Percentiles rank a stretch among this genome's conserved stretches.
phyloP scores from a whole-genome alignment of 768 basidiomycete species.

The Lepiota venenata region DNA sequence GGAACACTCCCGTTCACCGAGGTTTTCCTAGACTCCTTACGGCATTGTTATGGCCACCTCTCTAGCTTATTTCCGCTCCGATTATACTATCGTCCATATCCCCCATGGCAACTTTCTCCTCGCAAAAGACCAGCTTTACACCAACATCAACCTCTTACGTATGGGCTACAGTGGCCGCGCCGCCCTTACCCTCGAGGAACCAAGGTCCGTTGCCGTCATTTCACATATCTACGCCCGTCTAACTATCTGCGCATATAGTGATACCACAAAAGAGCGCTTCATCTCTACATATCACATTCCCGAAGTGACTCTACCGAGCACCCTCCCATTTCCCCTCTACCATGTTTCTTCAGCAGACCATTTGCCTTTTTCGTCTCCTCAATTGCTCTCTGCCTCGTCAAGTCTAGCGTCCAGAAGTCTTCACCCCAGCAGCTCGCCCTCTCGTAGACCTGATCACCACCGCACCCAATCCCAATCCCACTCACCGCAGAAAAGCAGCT shows the following conservation, averaged over 20 bases:
- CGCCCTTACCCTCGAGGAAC: slow-evolving; percentile 75
- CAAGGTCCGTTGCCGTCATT: slow-evolving; percentile 42
- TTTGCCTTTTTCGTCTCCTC: slow-evolving; percentile 39
- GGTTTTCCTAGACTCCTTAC: slow-evolving; percentile 44
- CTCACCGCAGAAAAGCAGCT: slow-evolving; percentile 12
- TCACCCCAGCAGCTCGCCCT: slow-evolving; percentile 10
- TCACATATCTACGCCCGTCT: slow-evolving; percentile 2
- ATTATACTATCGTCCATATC: slow-evolving; percentile 81
- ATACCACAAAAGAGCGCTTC: slow-evolving; percentile 80
- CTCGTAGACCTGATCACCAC: slow-evolving; percentile 18
- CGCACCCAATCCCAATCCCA: slow-evolving; percentile 15
- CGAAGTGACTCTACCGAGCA: slow-evolving; percentile 6
- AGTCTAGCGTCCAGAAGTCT: not conserved
- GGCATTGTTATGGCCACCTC: slow-evolving; percentile 81
- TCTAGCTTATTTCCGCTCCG: slow-evolving; percentile 83
- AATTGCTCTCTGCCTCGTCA: slow-evolving; percentile 19
- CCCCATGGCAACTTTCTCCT: slow-evolving; percentile 66
- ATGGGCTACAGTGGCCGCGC: slow-evolving; percentile 79
- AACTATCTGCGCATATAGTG: slow-evolving; percentile 35
- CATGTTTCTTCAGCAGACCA: slow-evolving; percentile 21
- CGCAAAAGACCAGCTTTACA: slow-evolving; percentile 64
- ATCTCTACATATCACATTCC: slow-evolving; percentile 49
- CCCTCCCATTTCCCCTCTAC: slow-evolving; percentile 4
- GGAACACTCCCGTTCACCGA: not conserved
- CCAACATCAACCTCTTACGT: slow-evolving; percentile 81